Evolutionary conservation across 164 flowering plant genomes (phyloP), one percentile per base, ranked within the genome.

Genomic region (Piper longum): DNA sequence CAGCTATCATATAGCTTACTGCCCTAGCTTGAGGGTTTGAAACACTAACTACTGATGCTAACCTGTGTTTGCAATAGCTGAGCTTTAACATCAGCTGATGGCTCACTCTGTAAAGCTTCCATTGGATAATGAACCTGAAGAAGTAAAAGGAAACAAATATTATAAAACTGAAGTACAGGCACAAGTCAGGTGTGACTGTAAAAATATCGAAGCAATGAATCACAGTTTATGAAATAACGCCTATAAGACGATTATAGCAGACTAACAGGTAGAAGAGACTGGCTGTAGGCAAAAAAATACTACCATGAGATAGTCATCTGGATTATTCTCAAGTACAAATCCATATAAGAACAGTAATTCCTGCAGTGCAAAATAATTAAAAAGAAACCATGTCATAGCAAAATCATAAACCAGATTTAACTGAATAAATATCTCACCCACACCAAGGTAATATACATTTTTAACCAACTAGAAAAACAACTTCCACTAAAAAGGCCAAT

Each of bases 301-400:
- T 85, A 93, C 99, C 99, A 95, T 95, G 64, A 95, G 87, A 79
- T 81, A 91, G 74, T 95, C 99, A 80, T 95, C 97, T 72, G 95
- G 90, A 75, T 95, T 95, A 62, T 83, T 70, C 58, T 88, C 80
- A 51, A 89, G 71, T 69, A 87, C 91, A 81, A 95, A 91, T 59
- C 99, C 99, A 70, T 95, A 95, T 2, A 95, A 85, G 77, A 85
- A 95, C 4, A 95, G 81, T 59, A 95, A 76, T 66, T 95, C 99
- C 99, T 95, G 93, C 79, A 74, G 60, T 57, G 72, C 72, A 74
- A 17, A 41, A 26, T 26, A 17, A 55, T 67, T 71, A 5, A 60
- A 11, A 42, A 41, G 41, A 41, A 42, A 42, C 51, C 17, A 43
- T 7, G 16, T 4, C 6, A 16, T 17, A 26, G 36, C 36, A 1